Percentiles rank a stretch among this genome's conserved stretches.
Conservation (phyloP, 352 stramenopile genomes). For the Globisporangium cystogenes region DNA sequence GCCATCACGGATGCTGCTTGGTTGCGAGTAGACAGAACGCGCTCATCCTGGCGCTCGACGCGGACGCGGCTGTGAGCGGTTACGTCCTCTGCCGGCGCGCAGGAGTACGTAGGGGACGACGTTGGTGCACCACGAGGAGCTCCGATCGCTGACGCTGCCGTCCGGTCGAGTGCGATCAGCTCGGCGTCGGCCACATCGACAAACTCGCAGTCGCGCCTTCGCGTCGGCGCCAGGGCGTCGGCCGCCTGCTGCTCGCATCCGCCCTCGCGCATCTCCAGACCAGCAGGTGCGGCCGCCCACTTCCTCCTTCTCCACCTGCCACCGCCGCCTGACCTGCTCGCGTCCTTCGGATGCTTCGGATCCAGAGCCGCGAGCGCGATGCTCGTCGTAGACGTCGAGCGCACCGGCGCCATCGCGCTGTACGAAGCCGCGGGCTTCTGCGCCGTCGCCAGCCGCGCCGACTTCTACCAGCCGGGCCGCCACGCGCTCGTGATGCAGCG, state of each 20-base stretch:
- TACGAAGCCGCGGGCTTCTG: conserved; percentile 35
- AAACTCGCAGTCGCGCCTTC: conserved; percentile 36
- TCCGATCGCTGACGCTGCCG: neutral
- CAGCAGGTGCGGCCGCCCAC: conserved; percentile 23
- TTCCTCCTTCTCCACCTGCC: too few relatives aligned
- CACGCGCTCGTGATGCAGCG: conserved; percentile 36
- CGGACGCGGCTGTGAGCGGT: conserved; percentile 16
- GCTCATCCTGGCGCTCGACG: conserved; percentile 27
- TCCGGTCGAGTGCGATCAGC: conserved; percentile 12
- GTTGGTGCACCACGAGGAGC: neutral
- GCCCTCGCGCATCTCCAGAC: conserved; percentile 23
- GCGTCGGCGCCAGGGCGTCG: conserved; percentile 24
- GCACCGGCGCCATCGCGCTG: conserved; percentile 24
- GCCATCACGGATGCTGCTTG: too few relatives aligned
- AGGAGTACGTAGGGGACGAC: conserved; percentile 22
- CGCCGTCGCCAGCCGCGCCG: conserved; percentile 15
- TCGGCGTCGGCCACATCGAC: conserved; percentile 28
- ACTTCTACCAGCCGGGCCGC: conserved; percentile 40
- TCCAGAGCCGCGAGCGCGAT: conserved; percentile 8
- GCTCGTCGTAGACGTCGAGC: conserved; percentile 30
- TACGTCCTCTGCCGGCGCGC: conserved; percentile 42
- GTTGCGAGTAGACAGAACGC: conserved; percentile 22
- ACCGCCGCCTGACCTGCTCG: neutral
- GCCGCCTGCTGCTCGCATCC: conserved; percentile 21
- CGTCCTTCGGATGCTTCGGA: neutral